Evolutionary conservation across 768 basidiomycete genomes (phyloP).

Genomic region (Boletus vermiculosoides): DNA sequence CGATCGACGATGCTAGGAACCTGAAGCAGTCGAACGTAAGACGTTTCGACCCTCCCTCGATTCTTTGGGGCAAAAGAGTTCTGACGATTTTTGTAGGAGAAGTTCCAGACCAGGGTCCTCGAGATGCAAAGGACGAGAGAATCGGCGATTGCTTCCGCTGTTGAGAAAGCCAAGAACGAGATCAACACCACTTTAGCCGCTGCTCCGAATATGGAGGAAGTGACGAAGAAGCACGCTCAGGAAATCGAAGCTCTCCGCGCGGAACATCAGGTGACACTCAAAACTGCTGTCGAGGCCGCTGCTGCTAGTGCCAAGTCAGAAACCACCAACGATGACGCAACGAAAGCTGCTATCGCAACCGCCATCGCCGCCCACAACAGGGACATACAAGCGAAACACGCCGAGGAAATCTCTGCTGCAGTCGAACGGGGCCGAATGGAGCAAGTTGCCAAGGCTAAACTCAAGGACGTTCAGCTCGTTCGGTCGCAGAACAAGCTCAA

Average conservation of each 20-base stretch:
- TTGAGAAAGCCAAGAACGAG: conserved; percentile 55
- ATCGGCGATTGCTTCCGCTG: conserved; percentile 52
- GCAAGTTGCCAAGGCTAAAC: conserved; percentile 53
- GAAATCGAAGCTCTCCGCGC: conserved; percentile 58
- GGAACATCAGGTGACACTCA: conserved; percentile 53
- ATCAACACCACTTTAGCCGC: conserved; percentile 26
- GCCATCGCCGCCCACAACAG: conserved; percentile 51
- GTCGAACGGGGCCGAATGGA: conserved; percentile 71
- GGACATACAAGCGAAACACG: conserved; percentile 45
- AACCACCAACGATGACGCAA: conserved; percentile 29
- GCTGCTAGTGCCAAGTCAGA: conserved; percentile 39
- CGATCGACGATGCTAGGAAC: conserved; percentile 43
- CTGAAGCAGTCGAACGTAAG: conserved; percentile 35
- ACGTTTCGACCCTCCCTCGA: background rate
- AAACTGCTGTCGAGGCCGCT: conserved; percentile 51
- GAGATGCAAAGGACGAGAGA: conserved; percentile 54
- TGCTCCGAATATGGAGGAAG: conserved; percentile 36
- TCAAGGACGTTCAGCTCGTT: conserved; percentile 72
- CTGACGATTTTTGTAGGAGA: conserved; percentile 46
- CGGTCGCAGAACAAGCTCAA: conserved; percentile 60
- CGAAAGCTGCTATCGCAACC: conserved; percentile 49
- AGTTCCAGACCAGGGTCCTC: conserved; percentile 54
- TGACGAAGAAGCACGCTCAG: conserved; percentile 53
- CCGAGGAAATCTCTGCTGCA: conserved; percentile 60
- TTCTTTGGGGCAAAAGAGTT: background rate